Percentiles rank a stretch among this genome's conserved stretches.
phyloP scores from a whole-genome alignment of 306 rosid species.

The Mimosa bimucronata region DNA sequence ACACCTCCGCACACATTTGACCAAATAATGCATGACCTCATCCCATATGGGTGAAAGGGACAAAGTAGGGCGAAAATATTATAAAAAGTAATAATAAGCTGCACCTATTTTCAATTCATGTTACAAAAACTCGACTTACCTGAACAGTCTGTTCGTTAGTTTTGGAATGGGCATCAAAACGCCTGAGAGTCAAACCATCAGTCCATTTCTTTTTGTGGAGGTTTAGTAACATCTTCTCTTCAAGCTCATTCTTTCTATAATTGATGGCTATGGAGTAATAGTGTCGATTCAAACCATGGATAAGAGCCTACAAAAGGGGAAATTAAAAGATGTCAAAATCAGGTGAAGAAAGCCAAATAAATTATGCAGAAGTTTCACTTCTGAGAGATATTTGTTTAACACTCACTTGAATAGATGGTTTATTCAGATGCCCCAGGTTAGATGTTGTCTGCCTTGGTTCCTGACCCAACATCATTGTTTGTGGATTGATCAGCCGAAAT shows the following conservation, averaged over 20 bases:
- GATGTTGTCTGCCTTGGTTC: constrained; percentile 98
- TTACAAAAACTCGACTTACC: constrained; percentile 46
- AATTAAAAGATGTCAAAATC: constrained; percentile 27
- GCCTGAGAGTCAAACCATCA: constrained; percentile 84
- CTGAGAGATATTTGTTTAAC: constrained; percentile 17
- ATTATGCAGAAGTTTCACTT: constrained; percentile 7
- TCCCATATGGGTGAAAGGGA: neutral
- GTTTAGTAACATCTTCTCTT: constrained; percentile 91
- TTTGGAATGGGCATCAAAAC: constrained; percentile 89
- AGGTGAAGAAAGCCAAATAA: constrained; percentile 1
- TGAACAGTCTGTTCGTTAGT: constrained; percentile 95
- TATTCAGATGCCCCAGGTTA: constrained; percentile 91
- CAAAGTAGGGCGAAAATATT: constrained; percentile 8
- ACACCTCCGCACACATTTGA: neutral
- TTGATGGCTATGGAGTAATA: constrained; percentile 94
- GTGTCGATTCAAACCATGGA: constrained; percentile 92
- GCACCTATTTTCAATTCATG: neutral
- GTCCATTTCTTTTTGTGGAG: constrained; percentile 99
- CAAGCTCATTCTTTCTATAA: constrained; percentile 93
- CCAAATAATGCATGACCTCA: neutral
- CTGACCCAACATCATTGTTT: constrained; percentile 97
- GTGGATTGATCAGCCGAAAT: constrained; percentile 93
- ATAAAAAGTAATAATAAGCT: neutral
- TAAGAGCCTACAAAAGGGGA: constrained; percentile 69
- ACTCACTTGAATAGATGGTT: constrained; percentile 93